Evolutionary conservation across 2,329 filamentous ascomycete species (phyloP), one percentile per base, ranked within the genome.

Genomic region (Calonectria pteridis): DNA sequence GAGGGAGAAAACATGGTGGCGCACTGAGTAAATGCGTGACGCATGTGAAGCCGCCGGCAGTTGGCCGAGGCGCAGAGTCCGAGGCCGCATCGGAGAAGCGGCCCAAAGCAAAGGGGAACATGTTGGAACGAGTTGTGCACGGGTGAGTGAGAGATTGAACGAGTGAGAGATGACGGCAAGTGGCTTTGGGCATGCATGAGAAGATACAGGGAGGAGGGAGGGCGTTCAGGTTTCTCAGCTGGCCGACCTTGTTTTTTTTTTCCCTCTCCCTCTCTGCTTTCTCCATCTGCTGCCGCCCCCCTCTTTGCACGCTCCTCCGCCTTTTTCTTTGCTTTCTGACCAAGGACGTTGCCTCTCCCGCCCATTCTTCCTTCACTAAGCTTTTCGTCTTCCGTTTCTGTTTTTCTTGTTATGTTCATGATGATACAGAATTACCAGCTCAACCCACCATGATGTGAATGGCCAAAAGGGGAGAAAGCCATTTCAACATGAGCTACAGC

Each of bases 1-100:
- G 69, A 89, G 96, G 67, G 96, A 98, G 85, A 89, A 89, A 83
- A 90, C 94, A 79, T 98, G 96, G 96, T 91, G 93, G 33, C 80
- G 81, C 68, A 77, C 73, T 63, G 79, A 77, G 69, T 78, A 71
- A 72, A 62, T 26, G 53, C 58, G 35, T 40, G 49, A 67, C 31
- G 58, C 64, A 51, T 69, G 62, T 51, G 69, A 72, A 69, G 58
- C 40, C 31, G 58, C 35, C 59, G 29, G 40, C 59, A 37, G 51
- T 66, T 55, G 71, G 59, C 66, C 62, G 66, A 69, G 58, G 59
- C 58, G 59, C 66, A 53, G 31, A 26, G 67, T 63, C 67, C 58
- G 55, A 49, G 67, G 43, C 67, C 46, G 29, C 43, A 58, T 29
- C 55, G 6, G 65, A 55, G 55, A 68, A 37, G 37, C 29, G 53